Evolutionary conservation across 2,329 filamentous ascomycete genomes (phyloP).

Genomic region (Knoxdaviesia capensis): DNA sequence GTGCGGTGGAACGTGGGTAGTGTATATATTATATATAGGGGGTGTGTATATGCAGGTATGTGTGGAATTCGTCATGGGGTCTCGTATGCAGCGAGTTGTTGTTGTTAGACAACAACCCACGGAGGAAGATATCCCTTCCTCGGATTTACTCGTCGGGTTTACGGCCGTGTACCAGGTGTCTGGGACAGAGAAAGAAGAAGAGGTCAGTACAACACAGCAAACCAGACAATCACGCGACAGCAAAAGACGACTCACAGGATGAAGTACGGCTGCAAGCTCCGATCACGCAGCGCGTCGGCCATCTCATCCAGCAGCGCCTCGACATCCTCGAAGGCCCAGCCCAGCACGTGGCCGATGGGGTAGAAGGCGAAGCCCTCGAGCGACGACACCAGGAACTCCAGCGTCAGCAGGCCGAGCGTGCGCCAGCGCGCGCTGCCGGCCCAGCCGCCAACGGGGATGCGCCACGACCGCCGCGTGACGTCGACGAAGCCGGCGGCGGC

Average conservation of each 20-base stretch:
- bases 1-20: no score
- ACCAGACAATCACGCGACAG: no score
- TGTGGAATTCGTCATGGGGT: no score
- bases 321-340: constrained; percentile 10
- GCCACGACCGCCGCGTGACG: constrained; percentile 16
- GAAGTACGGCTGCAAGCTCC: constrained; percentile 1
- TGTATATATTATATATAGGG: no score
- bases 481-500: constrained; percentile 18
- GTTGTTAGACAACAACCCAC: no score
- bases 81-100: no score
- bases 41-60: no score
- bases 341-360: constrained; percentile 11
- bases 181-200: not conserved
- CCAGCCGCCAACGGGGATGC: constrained; percentile 25
- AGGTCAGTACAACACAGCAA: no score
- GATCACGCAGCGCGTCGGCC: constrained; percentile 3
- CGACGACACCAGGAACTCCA: constrained; percentile 10
- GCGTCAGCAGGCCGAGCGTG: constrained; percentile 17
- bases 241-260: constrained; percentile 1
- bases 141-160: not conserved
- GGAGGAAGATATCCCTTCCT: no score
- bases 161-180: constrained; percentile 1
- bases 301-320: constrained; percentile 8
- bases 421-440: constrained; percentile 22
- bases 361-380: constrained; percentile 12